Conservation (phyloP, 805 yeast species). For the Sugiyamaella floridensis region DNA sequence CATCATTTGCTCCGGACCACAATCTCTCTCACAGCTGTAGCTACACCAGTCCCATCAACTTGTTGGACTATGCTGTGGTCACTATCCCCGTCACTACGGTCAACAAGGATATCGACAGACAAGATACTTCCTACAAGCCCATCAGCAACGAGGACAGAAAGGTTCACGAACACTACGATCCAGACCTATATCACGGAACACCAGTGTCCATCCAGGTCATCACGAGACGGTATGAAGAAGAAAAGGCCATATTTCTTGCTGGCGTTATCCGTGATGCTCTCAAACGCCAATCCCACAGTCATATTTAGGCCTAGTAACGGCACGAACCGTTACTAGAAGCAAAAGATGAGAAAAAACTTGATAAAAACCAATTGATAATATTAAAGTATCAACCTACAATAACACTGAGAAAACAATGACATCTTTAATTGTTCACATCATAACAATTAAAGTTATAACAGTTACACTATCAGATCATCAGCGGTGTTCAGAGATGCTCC, state of each 20-base stretch:
- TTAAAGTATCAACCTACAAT: too few species aligned
- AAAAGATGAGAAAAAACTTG: too few species aligned
- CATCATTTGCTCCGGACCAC: conserved; percentile 7
- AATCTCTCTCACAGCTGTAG: conserved; percentile 41
- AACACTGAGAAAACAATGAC: too few species aligned
- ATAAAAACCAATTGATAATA: too few species aligned
- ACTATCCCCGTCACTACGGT: conserved; percentile 22
- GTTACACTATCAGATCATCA: too few species aligned
- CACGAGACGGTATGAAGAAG: conserved; percentile 52
- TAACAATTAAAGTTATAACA: too few species aligned
- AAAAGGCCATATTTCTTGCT: conserved; percentile 39
- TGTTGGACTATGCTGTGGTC: conserved; percentile 18
- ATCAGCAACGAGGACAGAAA: conserved; percentile 2
- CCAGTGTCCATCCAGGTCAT: conserved; percentile 53
- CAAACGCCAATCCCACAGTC: background rate
- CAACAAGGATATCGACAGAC: conserved; percentile 37
- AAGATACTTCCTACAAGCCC: conserved; percentile 1
- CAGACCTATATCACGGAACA: conserved; percentile 43
- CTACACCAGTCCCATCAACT: conserved; percentile 26
- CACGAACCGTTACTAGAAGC: too few species aligned
- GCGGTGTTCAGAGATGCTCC: too few species aligned
- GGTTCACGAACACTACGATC: conserved; percentile 34
- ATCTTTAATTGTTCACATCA: too few species aligned
- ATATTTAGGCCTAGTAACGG: too few species aligned
- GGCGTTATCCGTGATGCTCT: conserved; percentile 9